These are phyloP conservation scores for Monosporascus sp. DNA, from an alignment of 2,329 filamentous ascomycete species.

Conservation along the genomic window DNA sequence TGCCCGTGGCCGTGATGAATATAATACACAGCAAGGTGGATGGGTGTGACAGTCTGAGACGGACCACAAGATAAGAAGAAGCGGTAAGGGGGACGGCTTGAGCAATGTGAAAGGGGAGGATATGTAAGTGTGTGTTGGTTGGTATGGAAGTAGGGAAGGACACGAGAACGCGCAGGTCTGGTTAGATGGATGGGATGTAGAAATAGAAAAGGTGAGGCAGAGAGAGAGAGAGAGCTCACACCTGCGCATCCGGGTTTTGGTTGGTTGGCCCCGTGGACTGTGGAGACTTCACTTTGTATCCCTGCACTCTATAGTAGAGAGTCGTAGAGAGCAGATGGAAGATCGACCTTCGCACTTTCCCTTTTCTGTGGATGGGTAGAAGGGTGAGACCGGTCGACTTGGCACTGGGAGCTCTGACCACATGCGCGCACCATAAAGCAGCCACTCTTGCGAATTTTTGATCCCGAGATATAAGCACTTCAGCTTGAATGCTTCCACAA, in stretches of 20 bases:
- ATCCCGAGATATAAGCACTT: too few species aligned
- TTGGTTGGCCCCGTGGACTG: background rate
- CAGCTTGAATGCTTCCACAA: too few species aligned
- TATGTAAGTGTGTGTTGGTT: constrained; percentile 1
- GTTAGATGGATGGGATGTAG: constrained; percentile 9
- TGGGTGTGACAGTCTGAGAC: background rate
- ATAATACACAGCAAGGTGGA: background rate
- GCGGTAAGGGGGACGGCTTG: constrained; percentile 21
- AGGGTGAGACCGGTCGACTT: background rate
- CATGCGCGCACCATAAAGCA: background rate
- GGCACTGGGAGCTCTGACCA: background rate
- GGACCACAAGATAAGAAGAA: constrained; percentile 6
- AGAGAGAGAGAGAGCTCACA: constrained; percentile 13
- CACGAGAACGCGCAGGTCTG: constrained; percentile 7
- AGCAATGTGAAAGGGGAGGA: constrained; percentile 15
- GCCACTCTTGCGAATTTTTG: too few species aligned
- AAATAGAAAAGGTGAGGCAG: constrained; percentile 18
- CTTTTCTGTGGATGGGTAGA: background rate
- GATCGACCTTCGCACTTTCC: background rate
- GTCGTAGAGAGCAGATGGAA: background rate
- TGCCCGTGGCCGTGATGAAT: background rate
- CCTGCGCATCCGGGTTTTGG: background rate
- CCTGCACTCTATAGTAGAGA: background rate
- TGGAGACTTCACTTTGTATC: background rate
- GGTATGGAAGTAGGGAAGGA: constrained; percentile 3